Evolutionary conservation across 106 monocot species (phyloP).

Genomic region (Dioscorea dumetorum): DNA sequence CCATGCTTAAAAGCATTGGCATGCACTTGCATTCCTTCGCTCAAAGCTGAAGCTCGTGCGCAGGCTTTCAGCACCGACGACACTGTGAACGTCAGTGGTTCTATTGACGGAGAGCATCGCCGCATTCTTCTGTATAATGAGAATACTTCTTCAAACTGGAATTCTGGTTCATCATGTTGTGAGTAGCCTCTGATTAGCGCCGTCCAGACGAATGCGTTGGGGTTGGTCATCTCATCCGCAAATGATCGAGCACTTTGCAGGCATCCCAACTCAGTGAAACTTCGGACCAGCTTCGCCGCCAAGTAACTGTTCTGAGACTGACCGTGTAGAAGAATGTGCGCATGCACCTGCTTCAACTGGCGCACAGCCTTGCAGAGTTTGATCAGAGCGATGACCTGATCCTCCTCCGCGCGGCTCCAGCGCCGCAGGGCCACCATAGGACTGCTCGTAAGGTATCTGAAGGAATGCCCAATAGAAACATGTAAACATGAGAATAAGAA

Average conservation of each 20-base stretch:
- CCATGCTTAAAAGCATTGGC: conserved; percentile 2
- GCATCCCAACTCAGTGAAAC: too few relatives aligned
- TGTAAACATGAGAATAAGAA: conserved; percentile 16
- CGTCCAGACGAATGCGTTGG: conserved; percentile 3
- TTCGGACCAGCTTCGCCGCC: too few relatives aligned
- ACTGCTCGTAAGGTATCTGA: conserved; percentile 18
- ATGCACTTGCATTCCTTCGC: conserved; percentile 9
- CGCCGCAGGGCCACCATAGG: conserved; percentile 5
- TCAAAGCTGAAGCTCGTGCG: conserved; percentile 8
- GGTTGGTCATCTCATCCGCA: conserved; percentile 8
- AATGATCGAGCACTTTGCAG: too few relatives aligned
- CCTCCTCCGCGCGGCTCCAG: conserved; percentile 11
- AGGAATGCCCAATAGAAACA: conserved; percentile 16
- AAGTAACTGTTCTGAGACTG: background rate
- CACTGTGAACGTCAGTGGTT: background rate
- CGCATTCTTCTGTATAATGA: too few relatives aligned
- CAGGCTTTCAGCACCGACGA: conserved; percentile 20
- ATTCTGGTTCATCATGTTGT: conserved; percentile 26
- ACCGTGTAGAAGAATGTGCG: conserved; percentile 15
- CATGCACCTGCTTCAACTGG: conserved; percentile 18
- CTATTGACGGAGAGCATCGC: too few relatives aligned
- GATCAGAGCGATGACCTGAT: conserved; percentile 13
- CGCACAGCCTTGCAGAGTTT: conserved; percentile 21
- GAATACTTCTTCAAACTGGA: background rate
- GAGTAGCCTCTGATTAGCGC: conserved; percentile 9